Evolutionary conservation across 371 early-diverging fungal species (phyloP), one percentile per base, ranked within the genome.

Genomic region (Rhizomucor pusillus): DNA sequence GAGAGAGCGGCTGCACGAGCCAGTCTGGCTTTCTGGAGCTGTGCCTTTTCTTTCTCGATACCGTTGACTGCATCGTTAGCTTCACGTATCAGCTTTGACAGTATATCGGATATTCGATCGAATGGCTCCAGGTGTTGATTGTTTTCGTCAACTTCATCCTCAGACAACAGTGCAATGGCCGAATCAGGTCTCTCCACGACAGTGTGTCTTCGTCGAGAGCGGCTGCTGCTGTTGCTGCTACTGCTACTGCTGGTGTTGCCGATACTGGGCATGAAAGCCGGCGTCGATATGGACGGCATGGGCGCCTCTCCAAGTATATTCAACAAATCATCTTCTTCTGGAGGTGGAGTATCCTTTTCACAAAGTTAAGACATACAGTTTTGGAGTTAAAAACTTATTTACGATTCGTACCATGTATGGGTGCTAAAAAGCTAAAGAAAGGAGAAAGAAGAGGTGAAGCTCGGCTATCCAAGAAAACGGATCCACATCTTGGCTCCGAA

Each of bases 21-120:
- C 3, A 10, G 25, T 13, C 39, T 23, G 5, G 44, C 16, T 16
- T 40, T 34, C 41, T 25, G 23, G 1, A 50, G 16, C 13, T 25
- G 24, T 11, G 37, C 67, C 56, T 37, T 54, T 63, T 57, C 74
- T 36, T 66, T 51, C 37, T 71, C 70, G 5, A 67, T 62, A 11
- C 62, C 67, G 39, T 73, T 35, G 0, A 77, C 77, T 11, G 77
- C 77, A n/a, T 73, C 66, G 34, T 73, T 77, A 14, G 77, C 77
- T 60, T 77, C 77, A 50, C 69, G 71, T 44, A 77, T 73, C 29
- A 77, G 48, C 51, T 63, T 71, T 18, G 67, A 50, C 6, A 77
- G 43, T 1, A 77, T 73, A 44, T 57, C 67, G 16, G 73, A 73
- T 49, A 77, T 77, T 19, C 77, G 65, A 43, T 76, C 73, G 29